phyloP scores from a whole-genome alignment of 2,329 filamentous ascomycete genomes.

The Beauveria sp. region DNA sequence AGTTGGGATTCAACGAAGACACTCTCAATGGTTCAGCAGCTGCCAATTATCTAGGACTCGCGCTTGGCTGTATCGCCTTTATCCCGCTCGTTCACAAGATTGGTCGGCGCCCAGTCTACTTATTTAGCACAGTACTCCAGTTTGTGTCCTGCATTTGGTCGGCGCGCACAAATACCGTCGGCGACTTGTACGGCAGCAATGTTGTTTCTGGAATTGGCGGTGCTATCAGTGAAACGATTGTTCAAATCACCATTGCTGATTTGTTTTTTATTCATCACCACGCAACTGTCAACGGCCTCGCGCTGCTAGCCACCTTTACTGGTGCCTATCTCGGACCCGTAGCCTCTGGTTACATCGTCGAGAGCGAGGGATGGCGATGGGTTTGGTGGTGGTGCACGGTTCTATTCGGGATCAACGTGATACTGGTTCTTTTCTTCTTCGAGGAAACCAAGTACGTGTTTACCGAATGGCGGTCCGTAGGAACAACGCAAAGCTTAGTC shows the following conservation, averaged over 20 bases:
- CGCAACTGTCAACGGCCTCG: conserved; percentile 39
- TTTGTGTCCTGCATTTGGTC: conserved; percentile 31
- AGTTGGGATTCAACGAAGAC: conserved; percentile 7
- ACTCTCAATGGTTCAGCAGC: conserved; percentile 11
- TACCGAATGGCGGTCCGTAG: not conserved
- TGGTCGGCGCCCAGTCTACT: conserved; percentile 18
- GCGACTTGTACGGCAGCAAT: conserved; percentile 37
- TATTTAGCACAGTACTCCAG: conserved; percentile 30
- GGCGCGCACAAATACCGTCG: conserved; percentile 32
- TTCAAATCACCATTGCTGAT: conserved; percentile 30
- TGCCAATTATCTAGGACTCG: conserved; percentile 14
- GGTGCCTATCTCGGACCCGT: conserved; percentile 24
- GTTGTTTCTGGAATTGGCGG: conserved; percentile 26
- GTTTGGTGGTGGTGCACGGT: conserved; percentile 31
- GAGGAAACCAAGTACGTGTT: conserved; percentile 19
- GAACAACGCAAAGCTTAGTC: not conserved
- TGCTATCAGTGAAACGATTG: conserved; percentile 31
- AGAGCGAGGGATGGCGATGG: conserved; percentile 22
- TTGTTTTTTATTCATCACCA: conserved; percentile 25
- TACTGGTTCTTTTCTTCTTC: conserved; percentile 29
- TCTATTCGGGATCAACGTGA: conserved; percentile 14
- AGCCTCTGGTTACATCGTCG: conserved; percentile 21
- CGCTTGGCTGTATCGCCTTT: conserved; percentile 17
- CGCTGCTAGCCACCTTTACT: conserved; percentile 25
- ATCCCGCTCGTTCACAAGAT: conserved; percentile 19